Evolutionary conservation across 2,329 filamentous ascomycete genomes (phyloP), one percentile per base, ranked within the genome.

Genomic region (Colletotrichum paranaense): DNA sequence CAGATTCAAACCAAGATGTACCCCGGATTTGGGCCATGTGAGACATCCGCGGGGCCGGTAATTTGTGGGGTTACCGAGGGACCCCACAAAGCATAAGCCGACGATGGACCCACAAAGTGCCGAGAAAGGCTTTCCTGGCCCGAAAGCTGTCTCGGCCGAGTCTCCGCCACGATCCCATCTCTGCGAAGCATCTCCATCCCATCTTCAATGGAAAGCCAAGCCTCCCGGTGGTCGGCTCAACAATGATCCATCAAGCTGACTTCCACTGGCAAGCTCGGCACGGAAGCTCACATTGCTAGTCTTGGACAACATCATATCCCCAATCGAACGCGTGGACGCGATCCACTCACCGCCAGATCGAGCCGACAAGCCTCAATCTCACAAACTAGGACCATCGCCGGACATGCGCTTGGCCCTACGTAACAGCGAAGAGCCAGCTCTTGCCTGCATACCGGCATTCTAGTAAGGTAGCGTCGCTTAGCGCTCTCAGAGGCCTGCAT

Each of bases 301-400:
- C 70, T 73, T 73, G 70, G 66, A 57, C 66, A 38, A 73, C 66
- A 64, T 60, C 66, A 72, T 64, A 4, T 42, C 38, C 16, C 32
- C 49, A 52, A 38, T 24, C 24, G 60, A 69, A 69, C 55, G 66
- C 66, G 46, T 69, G 66, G 70, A 52, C 26, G 53, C 19, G 66
- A 38, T 56, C 60, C 66, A 60, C 55, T 46, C 22, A 35, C 32
- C 53, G 66, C 59, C 59, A 46, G 55, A 73, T 73, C 67, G 60
- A 60, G 46, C 55, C 5, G 19, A 14, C 22, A 30, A 53, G 26
- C 52, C 46, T 32, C 11, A 14, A 69, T 73, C 53, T 55, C 59
- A 42, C 59, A 28, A 35, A 46, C 38, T 19, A 5, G 24, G 46
- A 32, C 53, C 26, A 55, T 32, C 56, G 14, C 24, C 59, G 58